Evolutionary conservation across 2,329 filamentous ascomycete species (phyloP), one percentile per base, ranked within the genome.

Genomic region (Aureobasidium vineae): DNA sequence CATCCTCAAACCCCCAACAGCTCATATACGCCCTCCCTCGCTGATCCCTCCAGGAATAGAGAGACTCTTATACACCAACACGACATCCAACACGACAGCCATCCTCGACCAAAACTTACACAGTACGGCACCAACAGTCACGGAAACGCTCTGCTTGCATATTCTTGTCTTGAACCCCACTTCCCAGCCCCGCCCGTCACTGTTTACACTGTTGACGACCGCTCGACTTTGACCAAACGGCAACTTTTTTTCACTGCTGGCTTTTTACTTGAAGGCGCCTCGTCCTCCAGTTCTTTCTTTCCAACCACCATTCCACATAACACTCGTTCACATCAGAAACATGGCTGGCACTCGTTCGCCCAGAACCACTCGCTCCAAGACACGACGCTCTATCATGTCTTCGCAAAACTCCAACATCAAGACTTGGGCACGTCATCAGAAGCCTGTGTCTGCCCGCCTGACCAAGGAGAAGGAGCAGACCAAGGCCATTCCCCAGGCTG

Each of bases 161-260:
- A 64, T 54, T 40, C 61, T 16, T 53, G 47, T 53, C 61, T 64
- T 33, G 41, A 36, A 45, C 61, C 61, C 61, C 61, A 64, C 61
- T 54, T 64, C 49, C 61, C 61, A 64, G 61, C 61, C 61, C 61
- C 61, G 61, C 61, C 28, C 61, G 40, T 49, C 57, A 61, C 61
- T 64, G 61, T 64, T 64, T 64, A 64, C 54, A 59, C 61, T 64
- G 61, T 64, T 64, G 61, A 53, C 49, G 61, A 63, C 59, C 57
- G 45, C 26, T 63, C 33, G 33, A 52, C 59, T 52, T 26, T 43
- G 45, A 21, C 21, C 43, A 63, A 63, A 50, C 45, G 59, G 41
- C 41, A 47, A 38, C n/a, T 61, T 52, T 63, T 63, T 45, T 54
- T 64, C 26, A 5, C n/a, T 45, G 49, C 49, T 36, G 61, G 36